phyloP scores from a whole-genome alignment of 768 basidiomycete species.

The Guyanaporus albipodus region DNA sequence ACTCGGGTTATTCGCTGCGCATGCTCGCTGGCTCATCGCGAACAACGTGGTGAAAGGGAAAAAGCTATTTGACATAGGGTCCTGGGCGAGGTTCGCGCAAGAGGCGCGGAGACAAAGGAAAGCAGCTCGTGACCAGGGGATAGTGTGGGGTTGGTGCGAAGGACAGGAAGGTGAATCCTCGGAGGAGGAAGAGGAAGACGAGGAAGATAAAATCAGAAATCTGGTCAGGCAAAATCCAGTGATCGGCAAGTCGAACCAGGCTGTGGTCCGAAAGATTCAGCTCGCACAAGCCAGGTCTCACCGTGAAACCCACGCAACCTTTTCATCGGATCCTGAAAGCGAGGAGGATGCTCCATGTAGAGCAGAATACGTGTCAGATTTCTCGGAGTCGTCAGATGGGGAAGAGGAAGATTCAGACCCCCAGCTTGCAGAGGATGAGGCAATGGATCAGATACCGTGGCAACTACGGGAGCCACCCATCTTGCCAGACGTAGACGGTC shows the following conservation, averaged over 20 bases:
- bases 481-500: constrained; percentile 41
- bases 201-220: background rate
- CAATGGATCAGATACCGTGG: constrained; percentile 34
- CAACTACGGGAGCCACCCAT: constrained; percentile 35
- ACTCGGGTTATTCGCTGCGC: constrained; percentile 47
- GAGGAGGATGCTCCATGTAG: constrained; percentile 12
- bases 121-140: constrained; percentile 26
- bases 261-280: constrained; percentile 20
- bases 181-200: constrained; percentile 7
- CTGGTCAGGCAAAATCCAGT: constrained; percentile 26
- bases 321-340: constrained; percentile 20
- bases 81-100: constrained; percentile 48
- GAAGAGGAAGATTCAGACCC: constrained; percentile 38
- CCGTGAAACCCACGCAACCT: background rate
- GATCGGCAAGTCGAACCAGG: constrained; percentile 23
- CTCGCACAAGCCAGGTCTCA: constrained; percentile 8
- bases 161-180: constrained; percentile 12
- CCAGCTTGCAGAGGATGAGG: constrained; percentile 14
- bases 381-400: constrained; percentile 48
- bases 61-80: constrained; percentile 38
- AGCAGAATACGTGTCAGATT: constrained; percentile 52
- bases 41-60: constrained; percentile 35
- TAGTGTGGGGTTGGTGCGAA: constrained; percentile 22
- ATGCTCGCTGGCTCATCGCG: constrained; percentile 56
- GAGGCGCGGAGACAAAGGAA: constrained; percentile 30